These are phyloP conservation scores for Nymphaea thermarum DNA, from an alignment of 164 flowering plant genomes.

Conservation along the genomic window DNA sequence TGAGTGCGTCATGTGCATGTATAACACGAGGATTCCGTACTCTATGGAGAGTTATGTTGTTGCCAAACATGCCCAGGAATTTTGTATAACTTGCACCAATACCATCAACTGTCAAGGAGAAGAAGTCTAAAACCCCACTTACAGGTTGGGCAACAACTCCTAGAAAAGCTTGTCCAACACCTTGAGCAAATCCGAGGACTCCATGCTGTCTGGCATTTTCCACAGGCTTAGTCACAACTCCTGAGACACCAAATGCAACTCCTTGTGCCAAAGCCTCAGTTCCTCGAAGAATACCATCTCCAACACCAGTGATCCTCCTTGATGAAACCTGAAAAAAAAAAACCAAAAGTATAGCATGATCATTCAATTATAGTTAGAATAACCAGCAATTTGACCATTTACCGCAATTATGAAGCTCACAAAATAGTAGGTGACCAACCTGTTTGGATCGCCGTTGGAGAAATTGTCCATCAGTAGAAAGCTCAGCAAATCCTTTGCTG, in stretches of 20 bases:
- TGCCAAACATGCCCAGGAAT: constrained; percentile 66
- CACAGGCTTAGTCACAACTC: constrained; percentile 88
- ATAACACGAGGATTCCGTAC: constrained; percentile 80
- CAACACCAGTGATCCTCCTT: constrained; percentile 85
- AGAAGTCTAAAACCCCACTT: constrained; percentile 93
- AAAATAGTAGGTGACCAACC: constrained; percentile 21
- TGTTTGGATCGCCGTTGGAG: constrained; percentile 84
- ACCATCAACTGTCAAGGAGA: constrained; percentile 94
- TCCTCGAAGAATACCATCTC: constrained; percentile 90
- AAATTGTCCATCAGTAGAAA: constrained; percentile 98
- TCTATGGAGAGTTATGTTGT: constrained; percentile 42
- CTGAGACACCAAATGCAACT: constrained; percentile 91
- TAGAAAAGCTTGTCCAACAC: constrained; percentile 78
- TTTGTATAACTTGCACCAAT: constrained; percentile 91
- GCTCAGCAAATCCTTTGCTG: constrained; percentile 96
- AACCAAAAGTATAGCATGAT: neutral
- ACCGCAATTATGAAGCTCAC: too few relatives aligned
- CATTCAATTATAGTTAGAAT: neutral
- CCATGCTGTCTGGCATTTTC: constrained; percentile 94
- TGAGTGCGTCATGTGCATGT: constrained; percentile 50
- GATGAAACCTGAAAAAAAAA: constrained; percentile 52
- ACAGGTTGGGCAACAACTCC: constrained; percentile 90
- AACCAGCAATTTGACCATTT: too few relatives aligned
- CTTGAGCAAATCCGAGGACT: constrained; percentile 80
- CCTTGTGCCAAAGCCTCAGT: constrained; percentile 99